Evolutionary conservation across 352 stramenopile species (phyloP).

Genomic region (Pythium vanterpoolii): DNA sequence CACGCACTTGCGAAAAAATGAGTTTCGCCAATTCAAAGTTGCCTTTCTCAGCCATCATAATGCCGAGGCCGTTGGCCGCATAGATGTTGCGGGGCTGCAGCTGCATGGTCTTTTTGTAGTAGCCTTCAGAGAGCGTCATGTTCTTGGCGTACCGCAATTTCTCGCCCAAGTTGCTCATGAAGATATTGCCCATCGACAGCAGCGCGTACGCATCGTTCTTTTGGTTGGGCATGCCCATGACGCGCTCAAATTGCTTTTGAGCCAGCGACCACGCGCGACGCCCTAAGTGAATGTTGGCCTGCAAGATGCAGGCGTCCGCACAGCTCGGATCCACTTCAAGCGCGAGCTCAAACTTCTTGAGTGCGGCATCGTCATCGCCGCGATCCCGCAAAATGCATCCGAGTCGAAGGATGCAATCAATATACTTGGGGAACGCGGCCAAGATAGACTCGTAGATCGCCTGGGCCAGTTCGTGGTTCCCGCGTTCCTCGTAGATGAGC

Average conservation of each 20-base stretch:
- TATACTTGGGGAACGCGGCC: constrained; percentile 91
- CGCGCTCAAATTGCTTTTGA: constrained; percentile 91
- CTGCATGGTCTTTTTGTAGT: constrained; percentile 95
- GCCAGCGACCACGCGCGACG: constrained; percentile 95
- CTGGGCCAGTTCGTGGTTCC: constrained; percentile 87
- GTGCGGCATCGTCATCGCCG: constrained; percentile 86
- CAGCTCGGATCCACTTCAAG: constrained; percentile 89
- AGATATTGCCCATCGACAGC: constrained; percentile 97
- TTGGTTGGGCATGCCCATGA: constrained; percentile 94
- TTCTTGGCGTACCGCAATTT: constrained; percentile 96
- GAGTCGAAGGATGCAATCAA: constrained; percentile 92
- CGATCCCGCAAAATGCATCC: constrained; percentile 93
- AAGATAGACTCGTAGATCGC: constrained; percentile 94
- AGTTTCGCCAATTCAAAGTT: constrained; percentile 96
- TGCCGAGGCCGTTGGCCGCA: constrained; percentile 96
- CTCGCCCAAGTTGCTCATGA: constrained; percentile 96
- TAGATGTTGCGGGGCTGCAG: constrained; percentile 94
- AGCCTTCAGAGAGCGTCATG: constrained; percentile 92
- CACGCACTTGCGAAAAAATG: constrained; percentile 95
- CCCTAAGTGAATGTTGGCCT: constrained; percentile 95
- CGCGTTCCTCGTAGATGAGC: constrained; percentile 92
- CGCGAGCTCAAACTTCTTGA: constrained; percentile 93
- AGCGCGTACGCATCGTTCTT: constrained; percentile 97
- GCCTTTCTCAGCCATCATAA: constrained; percentile 97
- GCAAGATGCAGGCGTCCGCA: constrained; percentile 91